Evolutionary conservation across 768 basidiomycete species (phyloP).

Genomic region (Termitomyces sp.): DNA sequence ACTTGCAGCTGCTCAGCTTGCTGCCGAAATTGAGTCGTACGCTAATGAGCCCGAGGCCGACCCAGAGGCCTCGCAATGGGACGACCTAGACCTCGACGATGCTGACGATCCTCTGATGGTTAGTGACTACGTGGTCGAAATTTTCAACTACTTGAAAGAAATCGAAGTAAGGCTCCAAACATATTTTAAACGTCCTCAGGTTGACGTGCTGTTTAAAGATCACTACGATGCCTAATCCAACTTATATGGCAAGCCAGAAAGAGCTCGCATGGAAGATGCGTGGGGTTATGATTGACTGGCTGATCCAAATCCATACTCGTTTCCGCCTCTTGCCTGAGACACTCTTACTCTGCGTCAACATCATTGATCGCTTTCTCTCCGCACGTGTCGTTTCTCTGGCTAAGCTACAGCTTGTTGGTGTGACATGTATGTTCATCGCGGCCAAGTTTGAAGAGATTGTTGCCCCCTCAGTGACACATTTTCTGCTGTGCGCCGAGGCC

Average conservation of each 20-base stretch:
- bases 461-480: conserved; percentile 85
- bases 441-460: conserved; percentile 97
- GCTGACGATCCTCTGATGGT: conserved; percentile 95
- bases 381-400: conserved; percentile 78
- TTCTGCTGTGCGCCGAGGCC: conserved; percentile 80
- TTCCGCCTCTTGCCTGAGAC: conserved; percentile 94
- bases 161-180: conserved; percentile 60
- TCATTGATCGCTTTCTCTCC: conserved; percentile 81
- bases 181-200: not conserved
- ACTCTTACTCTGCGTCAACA: conserved; percentile 90
- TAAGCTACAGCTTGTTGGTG: conserved; percentile 93
- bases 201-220: conserved; percentile 33
- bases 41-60: conserved; percentile 58
- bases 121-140: conserved; percentile 91
- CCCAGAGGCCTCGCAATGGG: conserved; percentile 67
- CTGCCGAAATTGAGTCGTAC: conserved; percentile 45
- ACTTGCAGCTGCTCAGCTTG: conserved; percentile 34
- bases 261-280: conserved; percentile 98
- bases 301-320: conserved; percentile 90
- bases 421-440: conserved; percentile 90
- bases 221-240: conserved; percentile 81
- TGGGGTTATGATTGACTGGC: conserved; percentile 91
- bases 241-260: conserved; percentile 93
- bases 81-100: conserved; percentile 91
- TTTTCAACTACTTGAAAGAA: conserved; percentile 86